Evolutionary conservation across 2,329 filamentous ascomycete species (phyloP), one percentile per base, ranked within the genome.

Genomic region (Lecanicillium sp.): DNA sequence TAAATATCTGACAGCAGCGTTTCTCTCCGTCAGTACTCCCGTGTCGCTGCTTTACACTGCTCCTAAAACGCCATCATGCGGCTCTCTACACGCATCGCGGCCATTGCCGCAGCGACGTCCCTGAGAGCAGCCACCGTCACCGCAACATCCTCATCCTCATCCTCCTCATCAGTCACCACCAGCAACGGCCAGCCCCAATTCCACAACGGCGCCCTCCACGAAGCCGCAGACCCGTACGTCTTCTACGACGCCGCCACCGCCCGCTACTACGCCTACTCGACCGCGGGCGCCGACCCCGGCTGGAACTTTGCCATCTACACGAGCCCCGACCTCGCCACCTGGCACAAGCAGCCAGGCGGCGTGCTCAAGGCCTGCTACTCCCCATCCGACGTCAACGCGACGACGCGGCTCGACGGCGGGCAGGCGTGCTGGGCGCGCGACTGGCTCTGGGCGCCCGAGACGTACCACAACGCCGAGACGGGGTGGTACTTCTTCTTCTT

Each of bases 401-500:
- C 27, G 12, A 12, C 5, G 15, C 19, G 29, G 26, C 20, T 65
- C 9, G 38, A 59, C 8, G 62, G 56, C 3, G 63, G 63, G 1
- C 63, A 66, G 45, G 63, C 59, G 2, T 66, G 63, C 33, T 66
- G 63, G 63, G 62, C 63, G 12, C 56, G 59, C 6, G 63, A 66
- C 41, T 66, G 63, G 63, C 54, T 54, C n/a, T 66, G 63, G 63
- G 63, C 63, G 6, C 63, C 63, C 2, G 63, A 66, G 55, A 63
- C 58, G 4, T 66, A 66, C 45, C 56, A 64, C 54, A 66, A 66
- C 32, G 58, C 62, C 19, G 55, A 58, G 51, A 66, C 63, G 3
- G 63, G 60, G 9, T 66, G 63, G 63, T 66, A 66, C 44, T 66
- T 64, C 35, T 64, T 66, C 54, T 60, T 66, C 55, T 66, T 64